Evolutionary conservation across 306 rosid genomes (phyloP).

Genomic region (Trifolium subterraneum): DNA sequence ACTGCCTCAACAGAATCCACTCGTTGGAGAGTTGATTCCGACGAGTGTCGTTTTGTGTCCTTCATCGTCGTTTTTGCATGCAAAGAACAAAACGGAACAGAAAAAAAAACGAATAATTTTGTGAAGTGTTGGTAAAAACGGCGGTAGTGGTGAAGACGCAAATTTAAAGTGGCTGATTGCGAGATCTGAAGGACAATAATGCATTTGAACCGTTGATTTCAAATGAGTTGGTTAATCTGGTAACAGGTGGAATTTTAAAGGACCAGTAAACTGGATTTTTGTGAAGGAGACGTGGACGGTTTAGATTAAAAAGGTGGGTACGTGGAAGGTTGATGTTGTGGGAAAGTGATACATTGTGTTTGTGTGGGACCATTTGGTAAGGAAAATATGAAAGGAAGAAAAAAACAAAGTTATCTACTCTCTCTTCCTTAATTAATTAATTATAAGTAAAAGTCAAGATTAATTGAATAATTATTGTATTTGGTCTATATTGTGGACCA

Average conservation of each 20-base stretch:
- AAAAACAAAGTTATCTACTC: too few species aligned
- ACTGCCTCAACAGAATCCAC: not conserved
- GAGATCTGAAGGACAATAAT: conserved; percentile 25
- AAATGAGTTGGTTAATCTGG: conserved; percentile 10
- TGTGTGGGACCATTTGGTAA: conserved; percentile 47
- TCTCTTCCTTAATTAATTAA: too few species aligned
- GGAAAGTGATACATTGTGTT: conserved; percentile 15
- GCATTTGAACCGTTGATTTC: conserved; percentile 50
- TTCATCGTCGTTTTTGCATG: conserved; percentile 42
- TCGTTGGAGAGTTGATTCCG: conserved; percentile 17
- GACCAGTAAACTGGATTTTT: conserved; percentile 51
- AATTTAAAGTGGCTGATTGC: conserved; percentile 36
- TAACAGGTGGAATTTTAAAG: conserved; percentile 51
- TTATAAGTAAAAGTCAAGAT: too few species aligned
- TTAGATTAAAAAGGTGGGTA: conserved; percentile 35
- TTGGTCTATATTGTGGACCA: too few species aligned
- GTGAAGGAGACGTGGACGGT: conserved; percentile 72
- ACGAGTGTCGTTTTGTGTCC: conserved; percentile 8
- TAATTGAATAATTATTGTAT: too few species aligned
- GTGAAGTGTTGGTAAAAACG: conserved; percentile 6
- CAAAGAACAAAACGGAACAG: not conserved
- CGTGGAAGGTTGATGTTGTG: conserved; percentile 53
- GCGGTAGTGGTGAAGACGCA: not conserved
- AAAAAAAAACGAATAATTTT: not conserved
- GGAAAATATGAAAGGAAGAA: not conserved